Conservation (phyloP, 805 yeast genomes). For the Jamesozyma spencerorum region DNA sequence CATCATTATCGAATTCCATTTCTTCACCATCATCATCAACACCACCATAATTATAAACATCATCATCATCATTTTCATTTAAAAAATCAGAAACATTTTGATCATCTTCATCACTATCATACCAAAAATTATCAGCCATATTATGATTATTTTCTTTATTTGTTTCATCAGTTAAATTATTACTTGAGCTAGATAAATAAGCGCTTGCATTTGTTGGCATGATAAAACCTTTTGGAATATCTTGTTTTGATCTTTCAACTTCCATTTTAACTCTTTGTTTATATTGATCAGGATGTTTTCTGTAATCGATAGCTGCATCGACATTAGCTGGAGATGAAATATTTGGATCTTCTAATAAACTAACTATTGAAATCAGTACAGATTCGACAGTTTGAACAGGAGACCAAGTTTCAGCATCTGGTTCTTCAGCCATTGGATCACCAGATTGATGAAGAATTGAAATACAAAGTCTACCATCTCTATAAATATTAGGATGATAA, state of each 20-base stretch:
- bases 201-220: conserved; percentile 62
- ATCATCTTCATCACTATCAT: conserved; percentile 55
- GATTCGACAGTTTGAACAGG: conserved; percentile 89
- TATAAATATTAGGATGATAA: conserved; percentile 90
- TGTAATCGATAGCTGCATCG: conserved; percentile 87
- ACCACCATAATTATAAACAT: conserved; percentile 40
- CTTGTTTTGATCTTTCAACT: conserved; percentile 73
- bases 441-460: conserved; percentile 89
- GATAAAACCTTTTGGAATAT: conserved; percentile 77
- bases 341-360: conserved; percentile 89
- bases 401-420: conserved; percentile 89
- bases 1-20: conserved; percentile 22
- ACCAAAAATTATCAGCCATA: conserved; percentile 68
- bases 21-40: conserved; percentile 40
- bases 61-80: conserved; percentile 30
- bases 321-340: conserved; percentile 90
- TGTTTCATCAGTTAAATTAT: background rate
- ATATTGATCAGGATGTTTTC: conserved; percentile 72
- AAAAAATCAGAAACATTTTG: conserved; percentile 40
- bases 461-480: conserved; percentile 87
- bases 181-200: conserved; percentile 31
- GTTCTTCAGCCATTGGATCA: conserved; percentile 82
- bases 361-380: conserved; percentile 81
- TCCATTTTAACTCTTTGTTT: conserved; percentile 67
- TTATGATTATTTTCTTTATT: conserved; percentile 2